phyloP scores from a whole-genome alignment of 768 basidiomycete genomes.

The Suillus weaverae region DNA sequence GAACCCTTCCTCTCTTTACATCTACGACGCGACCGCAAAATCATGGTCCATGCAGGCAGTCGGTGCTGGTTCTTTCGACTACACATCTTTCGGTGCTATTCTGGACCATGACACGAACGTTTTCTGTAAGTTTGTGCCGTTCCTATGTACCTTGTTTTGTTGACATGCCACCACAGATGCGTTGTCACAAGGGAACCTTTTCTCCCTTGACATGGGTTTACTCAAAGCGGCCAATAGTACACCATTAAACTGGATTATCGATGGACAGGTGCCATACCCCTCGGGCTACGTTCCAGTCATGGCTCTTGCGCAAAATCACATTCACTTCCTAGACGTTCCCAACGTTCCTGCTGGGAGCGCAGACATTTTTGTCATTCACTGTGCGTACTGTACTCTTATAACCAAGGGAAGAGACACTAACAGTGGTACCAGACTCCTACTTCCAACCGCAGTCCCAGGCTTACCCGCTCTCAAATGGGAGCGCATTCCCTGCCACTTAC shows the following conservation, averaged over 20 bases:
- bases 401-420: background rate
- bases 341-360: slow-evolving; percentile 65
- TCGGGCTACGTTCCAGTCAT: slow-evolving; percentile 69
- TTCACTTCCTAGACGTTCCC: slow-evolving; percentile 79
- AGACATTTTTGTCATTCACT: slow-evolving; percentile 86
- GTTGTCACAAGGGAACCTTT: slow-evolving; percentile 63
- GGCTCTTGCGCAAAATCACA: slow-evolving; percentile 84
- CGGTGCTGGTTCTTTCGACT: slow-evolving; percentile 56
- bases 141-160: background rate
- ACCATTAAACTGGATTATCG: slow-evolving; percentile 63
- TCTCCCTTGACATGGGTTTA: slow-evolving; percentile 65
- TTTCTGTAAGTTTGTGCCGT: slow-evolving; percentile 55
- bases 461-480: slow-evolving; percentile 48
- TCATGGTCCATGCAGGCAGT: slow-evolving; percentile 79
- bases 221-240: slow-evolving; percentile 60
- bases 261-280: slow-evolving; percentile 55
- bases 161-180: slow-evolving; percentile 49
- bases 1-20: slow-evolving; percentile 70
- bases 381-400: slow-evolving; percentile 41
- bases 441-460: slow-evolving; percentile 72
- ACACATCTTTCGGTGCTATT: slow-evolving; percentile 63
- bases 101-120: slow-evolving; percentile 95
- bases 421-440: slow-evolving; percentile 54
- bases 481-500: slow-evolving; percentile 63
- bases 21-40: slow-evolving; percentile 72